Percentiles rank a stretch among this genome's conserved stretches.
These are phyloP conservation scores for Penicillium aurantiogriseum DNA, from an alignment of 2,329 filamentous ascomycete species.

Conservation along the genomic window DNA sequence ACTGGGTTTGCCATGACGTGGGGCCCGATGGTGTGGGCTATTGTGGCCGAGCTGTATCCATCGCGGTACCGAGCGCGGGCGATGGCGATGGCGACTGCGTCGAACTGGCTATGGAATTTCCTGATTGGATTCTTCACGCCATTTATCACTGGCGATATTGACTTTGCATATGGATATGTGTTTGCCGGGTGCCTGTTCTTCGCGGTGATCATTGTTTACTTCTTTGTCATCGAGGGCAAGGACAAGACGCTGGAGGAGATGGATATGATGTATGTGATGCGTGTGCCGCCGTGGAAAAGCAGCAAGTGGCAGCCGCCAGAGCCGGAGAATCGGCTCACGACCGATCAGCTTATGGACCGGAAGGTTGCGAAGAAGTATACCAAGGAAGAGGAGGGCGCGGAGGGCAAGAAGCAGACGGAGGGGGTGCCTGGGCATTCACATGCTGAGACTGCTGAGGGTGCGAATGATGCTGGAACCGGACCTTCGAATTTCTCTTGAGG, in stretches of 20 bases:
- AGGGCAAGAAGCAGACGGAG: slow-evolving; percentile 12
- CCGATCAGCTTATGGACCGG: slow-evolving; percentile 27
- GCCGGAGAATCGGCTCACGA: slow-evolving; percentile 29
- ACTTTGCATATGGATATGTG: slow-evolving; percentile 73
- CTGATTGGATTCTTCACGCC: slow-evolving; percentile 73
- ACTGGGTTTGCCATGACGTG: slow-evolving; percentile 67
- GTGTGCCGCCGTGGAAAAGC: slow-evolving; percentile 60
- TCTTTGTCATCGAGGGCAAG: slow-evolving; percentile 71
- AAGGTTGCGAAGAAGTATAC: slow-evolving; percentile 19
- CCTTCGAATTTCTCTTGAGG: slow-evolving; percentile 13
- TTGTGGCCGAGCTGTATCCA: slow-evolving; percentile 45
- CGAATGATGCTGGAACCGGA: slow-evolving; percentile 13
- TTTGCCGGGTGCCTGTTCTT: slow-evolving; percentile 70
- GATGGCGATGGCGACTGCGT: slow-evolving; percentile 71
- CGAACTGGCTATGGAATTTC: slow-evolving; percentile 76
- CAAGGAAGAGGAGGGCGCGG: slow-evolving; percentile 16
- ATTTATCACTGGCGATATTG: slow-evolving; percentile 69
- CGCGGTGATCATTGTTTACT: slow-evolving; percentile 63
- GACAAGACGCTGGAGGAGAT: slow-evolving; percentile 71
- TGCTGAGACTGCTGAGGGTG: slow-evolving; percentile 20
- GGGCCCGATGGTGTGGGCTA: slow-evolving; percentile 59
- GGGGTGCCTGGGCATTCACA: slow-evolving; percentile 19
- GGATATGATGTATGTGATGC: slow-evolving; percentile 69
- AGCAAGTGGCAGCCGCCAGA: slow-evolving; percentile 41
- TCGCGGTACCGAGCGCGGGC: slow-evolving; percentile 62